A percentile compares a stretch with the other conserved stretches of the same genome.
phyloP scores from a whole-genome alignment of 2,329 filamentous ascomycete species.

The Exophiala lecanii-corni region DNA sequence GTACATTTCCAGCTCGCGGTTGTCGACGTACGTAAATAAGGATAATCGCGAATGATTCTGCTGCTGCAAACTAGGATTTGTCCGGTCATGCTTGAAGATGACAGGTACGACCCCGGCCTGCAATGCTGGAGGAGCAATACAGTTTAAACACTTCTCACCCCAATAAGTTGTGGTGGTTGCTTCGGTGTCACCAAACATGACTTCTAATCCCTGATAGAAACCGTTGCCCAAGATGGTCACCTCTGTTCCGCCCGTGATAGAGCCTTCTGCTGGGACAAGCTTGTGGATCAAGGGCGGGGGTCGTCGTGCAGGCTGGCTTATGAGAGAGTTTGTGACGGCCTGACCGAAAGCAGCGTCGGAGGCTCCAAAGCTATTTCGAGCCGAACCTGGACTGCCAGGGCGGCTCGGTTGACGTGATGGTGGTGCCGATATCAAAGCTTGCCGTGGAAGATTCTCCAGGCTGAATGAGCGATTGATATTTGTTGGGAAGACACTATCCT shows the following conservation, averaged over 20 bases:
- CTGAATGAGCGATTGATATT: conserved; percentile 56
- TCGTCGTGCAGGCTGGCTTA: conserved; percentile 43
- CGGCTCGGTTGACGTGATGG: conserved; percentile 70
- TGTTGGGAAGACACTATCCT: conserved; percentile 56
- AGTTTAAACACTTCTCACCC: conserved; percentile 75
- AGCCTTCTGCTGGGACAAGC: conserved; percentile 76
- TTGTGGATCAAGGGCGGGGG: conserved; percentile 68
- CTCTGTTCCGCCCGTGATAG: conserved; percentile 77
- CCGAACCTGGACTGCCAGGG: conserved; percentile 64
- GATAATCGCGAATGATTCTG: conserved; percentile 43
- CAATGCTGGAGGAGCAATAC: conserved; percentile 67
- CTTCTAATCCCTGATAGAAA: conserved; percentile 73
- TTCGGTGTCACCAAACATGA: conserved; percentile 72
- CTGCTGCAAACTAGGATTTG: conserved; percentile 44
- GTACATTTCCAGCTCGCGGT: conserved; percentile 45
- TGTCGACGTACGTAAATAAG: conserved; percentile 64
- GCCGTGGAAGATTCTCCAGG: conserved; percentile 60
- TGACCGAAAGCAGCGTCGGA: conserved; percentile 31
- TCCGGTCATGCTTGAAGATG: conserved; percentile 57
- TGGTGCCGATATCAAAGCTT: conserved; percentile 66
- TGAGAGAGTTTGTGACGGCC: conserved; percentile 28
- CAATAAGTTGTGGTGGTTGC: conserved; percentile 74
- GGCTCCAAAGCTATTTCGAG: conserved; percentile 41
- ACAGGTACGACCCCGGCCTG: conserved; percentile 66
- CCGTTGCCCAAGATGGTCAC: conserved; percentile 77